phyloP scores from a whole-genome alignment of 179 eudicot species.

The Vitellaria paradoxa region DNA sequence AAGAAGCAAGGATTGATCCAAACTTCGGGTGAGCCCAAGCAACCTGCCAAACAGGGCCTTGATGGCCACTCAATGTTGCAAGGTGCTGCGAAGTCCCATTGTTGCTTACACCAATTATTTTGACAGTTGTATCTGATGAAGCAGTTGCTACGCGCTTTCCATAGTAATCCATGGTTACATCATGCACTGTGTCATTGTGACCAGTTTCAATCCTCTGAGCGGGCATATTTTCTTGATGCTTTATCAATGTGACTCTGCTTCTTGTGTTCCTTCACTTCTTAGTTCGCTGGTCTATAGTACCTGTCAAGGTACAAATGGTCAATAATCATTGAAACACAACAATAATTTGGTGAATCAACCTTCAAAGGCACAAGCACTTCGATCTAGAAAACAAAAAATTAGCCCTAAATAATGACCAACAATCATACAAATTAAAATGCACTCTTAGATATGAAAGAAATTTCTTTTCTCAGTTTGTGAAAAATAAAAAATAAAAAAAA shows the following conservation, averaged over 20 bases:
- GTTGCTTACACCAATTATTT: constrained; percentile 57
- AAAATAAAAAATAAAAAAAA: neutral
- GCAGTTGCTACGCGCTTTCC: constrained; percentile 87
- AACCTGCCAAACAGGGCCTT: constrained; percentile 87
- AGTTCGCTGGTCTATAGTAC: neutral
- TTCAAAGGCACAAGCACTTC: neutral
- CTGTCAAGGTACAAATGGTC: neutral
- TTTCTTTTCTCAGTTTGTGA: neutral
- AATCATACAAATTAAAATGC: neutral
- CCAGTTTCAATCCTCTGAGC: constrained; percentile 81
- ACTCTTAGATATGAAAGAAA: neutral
- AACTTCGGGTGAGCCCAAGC: constrained; percentile 88
- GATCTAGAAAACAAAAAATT: neutral
- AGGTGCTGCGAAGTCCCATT: constrained; percentile 52
- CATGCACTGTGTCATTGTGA: constrained; percentile 72
- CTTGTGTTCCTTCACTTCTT: neutral
- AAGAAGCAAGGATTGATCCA: constrained; percentile 70
- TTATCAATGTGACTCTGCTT: neutral
- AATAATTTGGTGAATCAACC: neutral
- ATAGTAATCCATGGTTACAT: constrained; percentile 88
- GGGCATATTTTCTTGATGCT: constrained; percentile 42
- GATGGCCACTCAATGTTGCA: constrained; percentile 73
- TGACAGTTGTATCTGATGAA: constrained; percentile 67
- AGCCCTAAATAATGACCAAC: no score
- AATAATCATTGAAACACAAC: neutral